Percentiles rank a stretch among this genome's conserved stretches.
Evolutionary conservation across 192 early-diverging fungal species (phyloP).

Genomic region (Funneliformis mosseae): DNA sequence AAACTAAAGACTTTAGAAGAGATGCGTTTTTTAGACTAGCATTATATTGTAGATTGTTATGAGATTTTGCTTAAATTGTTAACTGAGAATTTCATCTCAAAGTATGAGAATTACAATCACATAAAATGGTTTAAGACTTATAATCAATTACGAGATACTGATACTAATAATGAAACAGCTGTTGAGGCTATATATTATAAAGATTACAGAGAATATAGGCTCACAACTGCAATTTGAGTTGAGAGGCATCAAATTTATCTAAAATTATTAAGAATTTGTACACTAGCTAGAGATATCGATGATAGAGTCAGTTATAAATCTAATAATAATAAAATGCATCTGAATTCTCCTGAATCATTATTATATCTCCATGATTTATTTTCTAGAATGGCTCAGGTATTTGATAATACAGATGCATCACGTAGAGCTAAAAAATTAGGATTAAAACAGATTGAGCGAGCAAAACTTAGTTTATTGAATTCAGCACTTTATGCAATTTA

Average conservation of each 20-base stretch:
- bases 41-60: slow-evolving; percentile 21
- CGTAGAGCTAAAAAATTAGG: too few species aligned
- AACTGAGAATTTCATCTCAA: neutral
- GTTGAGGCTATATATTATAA: neutral
- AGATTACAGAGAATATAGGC: slow-evolving; percentile 18
- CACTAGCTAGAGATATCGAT: slow-evolving; percentile 17
- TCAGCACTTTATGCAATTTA: too few species aligned
- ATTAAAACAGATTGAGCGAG: neutral
- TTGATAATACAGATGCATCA: neutral
- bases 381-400: slow-evolving; percentile 14
- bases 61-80: slow-evolving; percentile 9
- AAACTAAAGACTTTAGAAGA: too few species aligned
- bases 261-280: neutral
- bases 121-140: neutral
- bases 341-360: neutral
- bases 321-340: neutral
- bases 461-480: slow-evolving; percentile 26
- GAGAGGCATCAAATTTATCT: neutral
- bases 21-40: neutral
- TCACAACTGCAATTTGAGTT: neutral
- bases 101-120: too few species aligned
- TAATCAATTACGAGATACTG: slow-evolving; percentile 14
- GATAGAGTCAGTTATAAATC: slow-evolving; percentile 13
- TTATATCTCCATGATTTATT: slow-evolving; percentile 17
- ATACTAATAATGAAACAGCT: neutral